Evolutionary conservation across 371 early-diverging fungal species (phyloP).

Genomic region (Circinella umbellata): DNA sequence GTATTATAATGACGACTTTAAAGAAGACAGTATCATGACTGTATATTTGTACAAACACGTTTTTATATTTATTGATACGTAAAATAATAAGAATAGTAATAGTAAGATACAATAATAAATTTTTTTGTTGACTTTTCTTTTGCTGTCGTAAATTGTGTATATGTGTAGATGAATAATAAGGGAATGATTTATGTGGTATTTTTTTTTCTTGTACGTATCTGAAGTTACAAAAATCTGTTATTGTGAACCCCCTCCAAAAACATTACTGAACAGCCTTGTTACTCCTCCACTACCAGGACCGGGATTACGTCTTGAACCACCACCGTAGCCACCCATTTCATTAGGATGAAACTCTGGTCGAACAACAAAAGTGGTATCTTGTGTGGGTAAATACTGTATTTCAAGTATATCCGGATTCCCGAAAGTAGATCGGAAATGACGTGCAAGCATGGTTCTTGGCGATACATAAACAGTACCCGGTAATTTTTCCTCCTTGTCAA

Average conservation of each 20-base stretch:
- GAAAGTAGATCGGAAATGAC: conserved; percentile 22
- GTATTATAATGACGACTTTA: no score
- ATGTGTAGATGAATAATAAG: no score
- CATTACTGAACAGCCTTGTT: not conserved
- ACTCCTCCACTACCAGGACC: conserved; percentile 7
- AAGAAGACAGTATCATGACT: no score
- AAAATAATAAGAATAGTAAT: no score
- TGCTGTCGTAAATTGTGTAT: no score
- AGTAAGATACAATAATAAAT: no score
- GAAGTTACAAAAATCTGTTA: no score
- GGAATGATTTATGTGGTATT: no score
- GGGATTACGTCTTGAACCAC: not conserved
- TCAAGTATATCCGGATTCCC: conserved; percentile 19
- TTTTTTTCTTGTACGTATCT: no score
- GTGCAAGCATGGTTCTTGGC: conserved; percentile 20
- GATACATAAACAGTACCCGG: conserved; percentile 20
- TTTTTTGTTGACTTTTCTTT: no score
- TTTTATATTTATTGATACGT: no score
- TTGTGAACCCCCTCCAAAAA: not conserved
- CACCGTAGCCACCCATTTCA: not conserved
- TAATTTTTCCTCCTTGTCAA: conserved; percentile 26
- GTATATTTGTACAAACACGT: no score
- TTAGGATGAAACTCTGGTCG: conserved; percentile 14
- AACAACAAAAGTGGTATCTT: conserved; percentile 21
- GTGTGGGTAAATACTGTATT: conserved; percentile 21